These are phyloP conservation scores for Solanum chacoense DNA, from an alignment of 305 asterid species.

Conservation along the genomic window DNA sequence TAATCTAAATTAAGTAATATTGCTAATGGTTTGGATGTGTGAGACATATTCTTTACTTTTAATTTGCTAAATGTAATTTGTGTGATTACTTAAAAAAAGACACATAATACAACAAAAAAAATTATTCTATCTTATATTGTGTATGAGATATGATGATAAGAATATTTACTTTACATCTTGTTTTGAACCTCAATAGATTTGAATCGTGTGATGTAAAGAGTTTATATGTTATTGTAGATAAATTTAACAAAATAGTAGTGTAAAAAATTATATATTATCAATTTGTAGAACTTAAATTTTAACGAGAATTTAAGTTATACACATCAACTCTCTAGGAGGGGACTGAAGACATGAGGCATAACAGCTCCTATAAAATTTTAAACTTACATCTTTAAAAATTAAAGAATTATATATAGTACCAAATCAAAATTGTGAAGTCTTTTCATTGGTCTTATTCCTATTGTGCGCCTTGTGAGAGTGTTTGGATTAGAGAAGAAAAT, in stretches of 20 bases:
- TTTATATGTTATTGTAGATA: background rate
- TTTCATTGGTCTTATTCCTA: background rate
- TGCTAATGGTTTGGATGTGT: background rate
- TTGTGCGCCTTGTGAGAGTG: background rate
- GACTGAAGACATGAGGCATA: background rate
- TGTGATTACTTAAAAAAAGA: background rate
- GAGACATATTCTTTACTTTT: background rate
- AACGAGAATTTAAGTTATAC: background rate
- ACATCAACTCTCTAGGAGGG: background rate
- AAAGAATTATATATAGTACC: background rate
- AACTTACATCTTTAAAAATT: background rate
- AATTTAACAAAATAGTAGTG: background rate
- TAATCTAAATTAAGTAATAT: background rate
- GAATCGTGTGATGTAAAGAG: background rate
- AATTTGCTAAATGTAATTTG: background rate
- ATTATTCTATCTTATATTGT: background rate
- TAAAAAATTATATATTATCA: background rate
- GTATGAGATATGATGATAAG: background rate
- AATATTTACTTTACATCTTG: background rate
- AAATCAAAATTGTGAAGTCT: background rate
- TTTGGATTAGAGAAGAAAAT: background rate
- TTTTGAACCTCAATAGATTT: background rate
- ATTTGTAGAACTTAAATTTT: background rate
- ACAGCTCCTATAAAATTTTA: background rate
- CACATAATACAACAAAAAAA: background rate